Base-by-base conservation (phyloP, 148 eudicot genomes). In the Rheum nobile region DNA sequence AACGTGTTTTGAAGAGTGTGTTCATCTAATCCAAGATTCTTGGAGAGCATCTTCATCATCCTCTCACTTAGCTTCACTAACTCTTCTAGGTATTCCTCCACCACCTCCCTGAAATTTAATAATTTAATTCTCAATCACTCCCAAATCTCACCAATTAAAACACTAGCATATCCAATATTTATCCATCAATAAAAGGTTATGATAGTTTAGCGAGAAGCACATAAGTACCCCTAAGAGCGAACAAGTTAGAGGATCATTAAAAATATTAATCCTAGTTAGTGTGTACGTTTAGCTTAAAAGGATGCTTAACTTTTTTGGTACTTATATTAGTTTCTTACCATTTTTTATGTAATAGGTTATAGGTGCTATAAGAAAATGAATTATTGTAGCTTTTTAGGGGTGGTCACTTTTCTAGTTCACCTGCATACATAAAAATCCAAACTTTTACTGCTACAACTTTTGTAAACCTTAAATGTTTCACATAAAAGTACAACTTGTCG, bases 1-100 rank as follows among this genome's bases (percentile, higher is more conserved):
- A 95, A 91, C 14, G 91, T 84, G 52, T 86, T 80, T 82, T 85
- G 89, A n/a, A 95, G 89, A 63, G 78, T 57, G 35, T 86, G 75
- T 46, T 85, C 91, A 3, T 76, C 79, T 67, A 95, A 82, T 35
- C 96, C 96, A 9, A 95, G 88, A 37, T 90, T 90, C 16, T 61
- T 75, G 0, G 98, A 88, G 24, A 95, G 73, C 14, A 85, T 67
- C 76, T 91, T 91, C 83, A 90, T 83, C 70, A 95, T 67, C 28
- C 79, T 76, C 35, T 82, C 88, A 67, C 97, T 74, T 28, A 95
- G 85, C 75, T 82, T 82, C 77, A 87, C 89, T 42, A 95, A 29
- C 75, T 91, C 79, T 8, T 16, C 73, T 8, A 86, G 83, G 71
- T 95, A 95, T 41, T 95, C 85, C 22, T 80, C 90, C 4, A 88